Base-by-base conservation (phyloP, 768 basidiomycete species). In the Lactarius hatsudake region DNA sequence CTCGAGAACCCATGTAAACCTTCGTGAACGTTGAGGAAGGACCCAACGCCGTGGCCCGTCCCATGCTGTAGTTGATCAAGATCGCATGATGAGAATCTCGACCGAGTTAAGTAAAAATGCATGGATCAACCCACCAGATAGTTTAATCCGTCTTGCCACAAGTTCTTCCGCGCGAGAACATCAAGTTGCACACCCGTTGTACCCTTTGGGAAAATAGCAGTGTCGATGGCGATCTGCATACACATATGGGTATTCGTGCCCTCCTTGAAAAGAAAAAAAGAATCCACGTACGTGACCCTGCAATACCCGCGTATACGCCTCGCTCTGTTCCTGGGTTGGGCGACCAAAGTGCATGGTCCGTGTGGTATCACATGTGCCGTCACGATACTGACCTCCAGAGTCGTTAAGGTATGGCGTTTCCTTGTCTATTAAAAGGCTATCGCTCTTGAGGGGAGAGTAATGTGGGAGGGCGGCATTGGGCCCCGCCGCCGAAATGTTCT, bases 381-480 rank as follows among this genome's bases (percentile, higher is more conserved):
- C 96, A 69, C 83, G 81, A 76, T 90, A 94, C 75, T 94, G 89
- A 6, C 89, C 94, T 57, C 96, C 96, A 17, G 94, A 94, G 78
- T 98, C 96, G 75, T 93, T 96, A 65, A 99, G 83, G 76, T 96
- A 99, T 5, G 95, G 93, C 2, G 86, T 84, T 15, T 89, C 84
- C 42, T 86, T 82, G 71, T 90, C 87, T 71, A 99, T 91, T 78
- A 90, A 81, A 54, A 79, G n/a, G 90, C 90, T 20, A 81, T 82
- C 23, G 79, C 76, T 45, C 74, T 89, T 87, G 66, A 84, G 83
- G 0, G 97, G 94, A 0, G 84, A 82, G 76, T 99, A 98, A 78
- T 99, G 97, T 5, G 97, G 95, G 28, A 98, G 78, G 20, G 96
- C 97, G 63, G 93, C 96, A 74, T 99, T 96, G 2, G 91, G 82